phyloP scores from a whole-genome alignment of 192 early-diverging fungal genomes.

The Dissophora globulifera region DNA sequence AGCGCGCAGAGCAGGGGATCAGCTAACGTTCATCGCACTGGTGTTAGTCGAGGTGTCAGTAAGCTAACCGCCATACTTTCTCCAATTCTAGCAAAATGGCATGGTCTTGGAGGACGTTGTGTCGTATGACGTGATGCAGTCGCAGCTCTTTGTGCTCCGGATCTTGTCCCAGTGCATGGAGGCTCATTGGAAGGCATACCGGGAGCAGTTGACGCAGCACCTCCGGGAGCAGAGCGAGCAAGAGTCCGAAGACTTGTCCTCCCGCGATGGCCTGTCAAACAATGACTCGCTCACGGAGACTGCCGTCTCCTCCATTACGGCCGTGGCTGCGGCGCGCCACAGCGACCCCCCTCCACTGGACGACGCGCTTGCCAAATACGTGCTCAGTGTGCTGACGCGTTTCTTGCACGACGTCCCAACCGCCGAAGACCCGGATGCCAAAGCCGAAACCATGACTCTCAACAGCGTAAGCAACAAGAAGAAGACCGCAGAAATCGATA shows the following conservation, averaged over 20 bases:
- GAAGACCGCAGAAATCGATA: constrained; percentile 44
- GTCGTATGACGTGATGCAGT: constrained; percentile 80
- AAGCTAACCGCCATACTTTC: background rate
- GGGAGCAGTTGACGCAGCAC: constrained; percentile 52
- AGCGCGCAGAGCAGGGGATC: too few species aligned
- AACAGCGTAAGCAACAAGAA: constrained; percentile 40
- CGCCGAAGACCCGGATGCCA: constrained; percentile 53
- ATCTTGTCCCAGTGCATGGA: constrained; percentile 88
- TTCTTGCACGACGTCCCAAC: constrained; percentile 70
- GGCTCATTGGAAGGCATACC: constrained; percentile 84
- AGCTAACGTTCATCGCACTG: too few species aligned
- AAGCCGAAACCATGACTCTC: constrained; percentile 23
- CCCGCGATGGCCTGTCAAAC: constrained; percentile 5
- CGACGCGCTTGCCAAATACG: constrained; percentile 72
- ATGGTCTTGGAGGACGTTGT: constrained; percentile 64
- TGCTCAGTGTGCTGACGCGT: constrained; percentile 68
- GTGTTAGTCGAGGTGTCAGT: too few species aligned
- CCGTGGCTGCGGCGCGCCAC: constrained; percentile 42
- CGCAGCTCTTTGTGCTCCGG: constrained; percentile 85
- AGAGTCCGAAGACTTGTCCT: constrained; percentile 25
- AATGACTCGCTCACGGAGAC: constrained; percentile 22
- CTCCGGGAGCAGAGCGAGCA: constrained; percentile 41
- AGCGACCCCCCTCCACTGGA: constrained; percentile 83
- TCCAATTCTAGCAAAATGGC: constrained; percentile 41
- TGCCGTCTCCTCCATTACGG: constrained; percentile 31